Conservation (phyloP, 2,329 filamentous ascomycete species). For the Anthostomella pinea region DNA sequence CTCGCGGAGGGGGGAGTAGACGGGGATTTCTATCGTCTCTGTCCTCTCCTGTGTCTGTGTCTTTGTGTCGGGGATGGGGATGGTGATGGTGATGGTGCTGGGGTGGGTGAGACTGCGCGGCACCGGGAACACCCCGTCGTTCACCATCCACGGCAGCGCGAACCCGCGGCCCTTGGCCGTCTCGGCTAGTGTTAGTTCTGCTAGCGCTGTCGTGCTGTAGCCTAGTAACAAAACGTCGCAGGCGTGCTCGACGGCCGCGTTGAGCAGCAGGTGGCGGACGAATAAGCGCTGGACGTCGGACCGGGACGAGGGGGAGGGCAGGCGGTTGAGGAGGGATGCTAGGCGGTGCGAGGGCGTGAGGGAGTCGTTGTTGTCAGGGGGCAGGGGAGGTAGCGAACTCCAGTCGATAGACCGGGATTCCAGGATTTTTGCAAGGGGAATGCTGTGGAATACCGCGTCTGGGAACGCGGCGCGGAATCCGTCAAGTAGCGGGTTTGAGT, state of each 20-base stretch:
- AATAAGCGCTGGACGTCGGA: conserved; percentile 72
- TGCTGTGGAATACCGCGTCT: conserved; percentile 57
- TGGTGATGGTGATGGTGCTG: conserved; percentile 8
- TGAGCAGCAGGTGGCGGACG: conserved; percentile 67
- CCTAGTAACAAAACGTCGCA: conserved; percentile 78
- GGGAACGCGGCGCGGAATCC: conserved; percentile 60
- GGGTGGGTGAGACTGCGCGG: conserved; percentile 9
- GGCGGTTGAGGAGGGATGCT: conserved; percentile 51
- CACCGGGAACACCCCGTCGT: conserved; percentile 60
- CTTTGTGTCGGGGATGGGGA: not conserved
- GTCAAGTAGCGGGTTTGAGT: conserved; percentile 14
- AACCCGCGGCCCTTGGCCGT: conserved; percentile 90
- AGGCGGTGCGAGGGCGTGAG: conserved; percentile 36
- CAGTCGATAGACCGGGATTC: conserved; percentile 26
- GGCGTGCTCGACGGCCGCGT: conserved; percentile 54
- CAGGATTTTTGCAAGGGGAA: conserved; percentile 63
- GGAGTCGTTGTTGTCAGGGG: not conserved
- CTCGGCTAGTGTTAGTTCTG: conserved; percentile 80
- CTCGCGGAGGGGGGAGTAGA: conserved; percentile 83
- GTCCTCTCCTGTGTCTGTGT: not conserved
- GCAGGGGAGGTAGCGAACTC: not conserved
- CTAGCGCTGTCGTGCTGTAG: conserved; percentile 82
- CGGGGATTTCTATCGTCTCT: conserved; percentile 32
- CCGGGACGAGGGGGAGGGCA: conserved; percentile 72
- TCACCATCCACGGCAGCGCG: conserved; percentile 75